Evolutionary conservation across 352 stramenopile species (phyloP).

Genomic region (Globisporangium paroecandrum): DNA sequence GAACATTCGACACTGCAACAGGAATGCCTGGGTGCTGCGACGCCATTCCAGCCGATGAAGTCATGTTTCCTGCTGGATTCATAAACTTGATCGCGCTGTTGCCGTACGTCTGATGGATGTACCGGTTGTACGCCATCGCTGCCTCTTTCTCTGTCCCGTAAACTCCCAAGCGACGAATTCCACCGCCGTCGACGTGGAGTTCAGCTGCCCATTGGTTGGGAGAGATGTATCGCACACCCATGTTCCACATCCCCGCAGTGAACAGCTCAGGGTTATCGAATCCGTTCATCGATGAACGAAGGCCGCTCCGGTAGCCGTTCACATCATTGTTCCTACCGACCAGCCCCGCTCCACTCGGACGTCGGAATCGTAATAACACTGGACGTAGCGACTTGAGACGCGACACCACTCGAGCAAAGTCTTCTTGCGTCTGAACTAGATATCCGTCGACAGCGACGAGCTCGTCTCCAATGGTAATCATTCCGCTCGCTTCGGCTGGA

Average conservation of each 20-base stretch:
- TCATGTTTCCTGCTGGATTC: constrained; percentile 61
- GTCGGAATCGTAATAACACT: constrained; percentile 77
- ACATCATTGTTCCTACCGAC: constrained; percentile 35
- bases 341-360: constrained; percentile 41
- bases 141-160: constrained; percentile 73
- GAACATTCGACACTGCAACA: constrained; percentile 47
- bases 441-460: constrained; percentile 83
- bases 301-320: constrained; percentile 55
- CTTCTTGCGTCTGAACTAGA: constrained; percentile 66
- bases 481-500: constrained; percentile 73
- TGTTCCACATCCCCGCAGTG: constrained; percentile 77
- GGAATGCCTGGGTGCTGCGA: constrained; percentile 31
- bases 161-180: constrained; percentile 73
- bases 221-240: constrained; percentile 76
- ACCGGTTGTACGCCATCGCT: constrained; percentile 82
- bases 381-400: constrained; percentile 77
- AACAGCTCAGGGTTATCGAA: constrained; percentile 79
- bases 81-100: constrained; percentile 79
- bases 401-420: constrained; percentile 80
- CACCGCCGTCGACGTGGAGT: constrained; percentile 76
- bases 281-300: constrained; percentile 54
- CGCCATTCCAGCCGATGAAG: constrained; percentile 14
- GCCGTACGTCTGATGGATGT: constrained; percentile 83
- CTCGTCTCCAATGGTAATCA: constrained; percentile 76
- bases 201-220: constrained; percentile 79